phyloP scores from a whole-genome alignment of 306 rosid genomes.

The cucumber (Cucumis sativus) region DNA sequence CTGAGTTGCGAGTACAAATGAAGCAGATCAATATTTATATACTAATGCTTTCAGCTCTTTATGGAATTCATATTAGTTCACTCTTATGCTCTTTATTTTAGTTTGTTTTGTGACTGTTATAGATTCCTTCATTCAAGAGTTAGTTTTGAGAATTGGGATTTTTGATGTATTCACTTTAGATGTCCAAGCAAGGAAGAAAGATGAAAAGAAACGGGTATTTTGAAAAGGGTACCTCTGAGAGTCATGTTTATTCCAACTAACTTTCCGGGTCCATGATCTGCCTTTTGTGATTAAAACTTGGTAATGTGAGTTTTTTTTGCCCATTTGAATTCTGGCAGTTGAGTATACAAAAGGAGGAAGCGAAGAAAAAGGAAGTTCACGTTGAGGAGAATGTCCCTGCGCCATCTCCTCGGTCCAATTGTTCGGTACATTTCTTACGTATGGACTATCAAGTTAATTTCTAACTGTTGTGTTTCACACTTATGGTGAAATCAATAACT shows the following conservation, averaged over 20 bases:
- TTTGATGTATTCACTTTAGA: not conserved
- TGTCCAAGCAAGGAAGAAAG: not conserved
- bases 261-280: not conserved
- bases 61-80: not conserved
- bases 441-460: not conserved
- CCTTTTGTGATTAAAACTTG: not conserved
- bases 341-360: constrained; percentile 87
- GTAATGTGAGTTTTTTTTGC: not conserved
- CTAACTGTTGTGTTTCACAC: not conserved
- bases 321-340: constrained; percentile 21
- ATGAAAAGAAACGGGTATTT: not conserved
- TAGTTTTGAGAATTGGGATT: not conserved
- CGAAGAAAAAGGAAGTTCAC: constrained; percentile 85
- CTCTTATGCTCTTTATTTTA: too few species aligned
- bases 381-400: constrained; percentile 89
- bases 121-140: not conserved
- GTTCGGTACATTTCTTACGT: constrained; percentile 36
- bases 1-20: not conserved
- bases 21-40: not conserved
- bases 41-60: not conserved
- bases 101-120: too few species aligned
- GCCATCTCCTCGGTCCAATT: constrained; percentile 88
- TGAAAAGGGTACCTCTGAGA: not conserved
- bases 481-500: not conserved
- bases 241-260: not conserved